Evolutionary conservation across 495 filamentous ascomycete genomes (phyloP), one percentile per base, ranked within the genome.

Genomic region (Aspergillus affinis): DNA sequence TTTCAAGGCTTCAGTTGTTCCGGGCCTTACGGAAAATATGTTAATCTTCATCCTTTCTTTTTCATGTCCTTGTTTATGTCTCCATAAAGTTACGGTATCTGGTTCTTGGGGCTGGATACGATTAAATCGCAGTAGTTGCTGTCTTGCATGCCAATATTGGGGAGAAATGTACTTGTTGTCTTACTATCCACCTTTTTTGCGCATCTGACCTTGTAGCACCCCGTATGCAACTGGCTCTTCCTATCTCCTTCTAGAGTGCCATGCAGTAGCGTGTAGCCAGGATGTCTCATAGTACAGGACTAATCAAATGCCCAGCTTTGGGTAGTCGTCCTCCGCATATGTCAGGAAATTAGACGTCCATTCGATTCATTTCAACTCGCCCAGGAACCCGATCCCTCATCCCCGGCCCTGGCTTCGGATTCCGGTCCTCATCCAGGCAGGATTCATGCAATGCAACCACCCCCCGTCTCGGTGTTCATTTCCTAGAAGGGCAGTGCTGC

Each of bases 21-120:
- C 36, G 3, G 3, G 36, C 9, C 36, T 15, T 41, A 41, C 36
- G 36, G 36, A 10, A 41, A 12, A 30, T 36, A 32, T 30, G 53
- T 59, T 53, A 41, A 59, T 60, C 63, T 57, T 60, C 18, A 59
- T 54, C 10, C 18, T 49, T 23, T 19, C 47, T 36, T 26, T 49
- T 49, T 49, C 7, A 49, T 49, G 7, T 46, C 6, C 18, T 12
- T 21, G 41, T 53, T 12, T 32, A 12, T 53, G 18, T 53, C 26
- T 50, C 26, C 21, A 51, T 41, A 53, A 53, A 53, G 51, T 53
- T 53, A 10, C 26, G n/a, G 27, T 53, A 53, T 53, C 51, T 53
- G 10, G 27, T 20, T 32, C 20, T 13, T n/a, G 29, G 50, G 15
- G 50, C 19, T 29, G 50, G 26, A 41, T 41, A 41, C 36, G 23